phyloP scores from a whole-genome alignment of 495 filamentous ascomycete species.

The Zalerion maritima region DNA sequence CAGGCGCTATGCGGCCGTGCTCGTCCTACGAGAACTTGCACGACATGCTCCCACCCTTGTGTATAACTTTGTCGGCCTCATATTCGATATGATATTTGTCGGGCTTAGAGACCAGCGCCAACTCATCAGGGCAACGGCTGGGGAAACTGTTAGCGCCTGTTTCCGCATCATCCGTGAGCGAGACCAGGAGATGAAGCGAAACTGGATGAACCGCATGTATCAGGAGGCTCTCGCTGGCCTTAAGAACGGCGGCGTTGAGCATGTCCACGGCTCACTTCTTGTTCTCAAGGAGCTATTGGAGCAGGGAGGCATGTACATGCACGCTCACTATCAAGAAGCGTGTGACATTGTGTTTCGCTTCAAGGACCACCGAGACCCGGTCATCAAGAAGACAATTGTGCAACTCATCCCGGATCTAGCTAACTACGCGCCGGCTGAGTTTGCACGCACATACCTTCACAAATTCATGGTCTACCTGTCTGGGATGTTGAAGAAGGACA shows the following conservation, averaged over 20 bases:
- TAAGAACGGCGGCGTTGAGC: constrained; percentile 63
- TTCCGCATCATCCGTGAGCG: constrained; percentile 86
- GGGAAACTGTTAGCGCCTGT: constrained; percentile 79
- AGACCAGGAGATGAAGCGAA: constrained; percentile 68
- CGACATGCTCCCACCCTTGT: constrained; percentile 84
- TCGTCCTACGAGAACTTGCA: constrained; percentile 79
- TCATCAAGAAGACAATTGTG: constrained; percentile 78
- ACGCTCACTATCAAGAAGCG: constrained; percentile 68
- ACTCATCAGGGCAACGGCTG: constrained; percentile 80
- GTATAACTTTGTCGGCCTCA: constrained; percentile 76
- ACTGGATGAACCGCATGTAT: constrained; percentile 77
- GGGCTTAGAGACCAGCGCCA: constrained; percentile 78
- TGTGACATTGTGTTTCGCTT: constrained; percentile 83
- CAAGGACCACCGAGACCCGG: constrained; percentile 78
- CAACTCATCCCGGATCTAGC: constrained; percentile 84
- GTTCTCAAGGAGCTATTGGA: constrained; percentile 80
- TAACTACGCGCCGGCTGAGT: constrained; percentile 77
- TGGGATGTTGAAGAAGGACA: constrained; percentile 86
- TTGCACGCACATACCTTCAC: constrained; percentile 69
- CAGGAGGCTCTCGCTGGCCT: constrained; percentile 69
- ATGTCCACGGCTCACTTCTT: constrained; percentile 80
- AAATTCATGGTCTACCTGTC: constrained; percentile 95
- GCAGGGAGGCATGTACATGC: constrained; percentile 98
- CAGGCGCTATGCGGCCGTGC: constrained; percentile 76
- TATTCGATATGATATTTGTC: constrained; percentile 92